These are phyloP conservation scores for Magnolia changhungtana DNA, from an alignment of 164 flowering plant species.

Conservation along the genomic window DNA sequence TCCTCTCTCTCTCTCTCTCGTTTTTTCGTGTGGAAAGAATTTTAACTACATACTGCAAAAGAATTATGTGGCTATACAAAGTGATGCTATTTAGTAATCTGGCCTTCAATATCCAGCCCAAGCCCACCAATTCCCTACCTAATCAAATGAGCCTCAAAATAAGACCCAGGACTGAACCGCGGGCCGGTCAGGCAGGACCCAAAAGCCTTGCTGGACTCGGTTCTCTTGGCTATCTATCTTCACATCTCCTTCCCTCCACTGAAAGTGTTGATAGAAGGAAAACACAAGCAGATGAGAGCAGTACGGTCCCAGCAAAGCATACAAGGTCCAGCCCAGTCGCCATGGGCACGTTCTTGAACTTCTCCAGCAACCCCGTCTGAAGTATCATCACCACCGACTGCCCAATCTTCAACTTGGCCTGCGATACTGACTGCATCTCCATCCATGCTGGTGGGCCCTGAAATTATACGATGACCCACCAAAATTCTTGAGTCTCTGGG, in stretches of 20 bases:
- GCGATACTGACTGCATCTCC: conserved; percentile 47
- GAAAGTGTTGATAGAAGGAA: conserved; percentile 72
- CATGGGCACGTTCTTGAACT: conserved; percentile 57
- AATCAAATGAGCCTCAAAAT: too few relatives aligned
- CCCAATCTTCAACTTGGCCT: conserved; percentile 69
- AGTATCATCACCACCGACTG: conserved; percentile 77
- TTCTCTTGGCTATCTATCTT: background rate
- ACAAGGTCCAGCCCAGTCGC: conserved; percentile 61
- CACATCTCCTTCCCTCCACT: background rate
- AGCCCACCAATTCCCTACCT: too few relatives aligned
- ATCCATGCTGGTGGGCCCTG: conserved; percentile 66
- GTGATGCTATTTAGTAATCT: too few relatives aligned
- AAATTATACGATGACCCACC: background rate
- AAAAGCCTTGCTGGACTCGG: too few relatives aligned
- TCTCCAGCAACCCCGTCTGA: conserved; percentile 80
- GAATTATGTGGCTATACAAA: too few relatives aligned
- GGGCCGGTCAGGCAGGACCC: too few relatives aligned
- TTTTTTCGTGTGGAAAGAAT: too few relatives aligned
- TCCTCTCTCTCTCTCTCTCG: too few relatives aligned
- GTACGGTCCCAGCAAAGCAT: conserved; percentile 66
- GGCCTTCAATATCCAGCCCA: too few relatives aligned
- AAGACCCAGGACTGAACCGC: too few relatives aligned
- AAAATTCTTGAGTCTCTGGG: background rate
- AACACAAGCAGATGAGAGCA: conserved; percentile 56
- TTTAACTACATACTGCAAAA: too few relatives aligned